These are phyloP conservation scores for Helminthosporium solani DNA, from an alignment of 2,329 filamentous ascomycete genomes.

Conservation along the genomic window DNA sequence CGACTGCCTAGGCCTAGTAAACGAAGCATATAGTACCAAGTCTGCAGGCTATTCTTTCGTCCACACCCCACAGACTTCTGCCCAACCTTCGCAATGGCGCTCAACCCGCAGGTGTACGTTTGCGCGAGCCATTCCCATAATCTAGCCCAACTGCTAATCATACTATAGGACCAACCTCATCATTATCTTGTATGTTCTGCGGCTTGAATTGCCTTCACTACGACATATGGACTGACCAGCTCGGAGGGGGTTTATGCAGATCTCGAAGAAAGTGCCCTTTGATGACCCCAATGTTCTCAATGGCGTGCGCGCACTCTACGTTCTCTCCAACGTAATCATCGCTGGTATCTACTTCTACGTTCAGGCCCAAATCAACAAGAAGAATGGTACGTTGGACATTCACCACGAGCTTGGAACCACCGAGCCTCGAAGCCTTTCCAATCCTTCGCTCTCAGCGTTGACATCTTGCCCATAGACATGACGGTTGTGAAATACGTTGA, in stretches of 20 bases:
- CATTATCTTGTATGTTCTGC: constrained; percentile 37
- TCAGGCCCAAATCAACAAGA: constrained; percentile 83
- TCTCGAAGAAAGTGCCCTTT: constrained; percentile 92
- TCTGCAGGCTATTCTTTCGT: constrained; percentile 2
- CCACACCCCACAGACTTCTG: background rate
- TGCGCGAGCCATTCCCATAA: background rate
- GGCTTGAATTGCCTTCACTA: background rate
- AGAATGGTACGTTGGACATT: constrained; percentile 73
- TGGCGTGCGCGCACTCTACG: constrained; percentile 63
- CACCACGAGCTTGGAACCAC: no score
- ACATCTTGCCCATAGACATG: constrained; percentile 64
- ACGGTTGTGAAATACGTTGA: constrained; percentile 99
- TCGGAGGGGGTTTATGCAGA: constrained; percentile 81
- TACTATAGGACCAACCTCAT: constrained; percentile 39
- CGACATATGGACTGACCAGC: constrained; percentile 11
- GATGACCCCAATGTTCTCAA: constrained; percentile 76
- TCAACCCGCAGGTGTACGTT: constrained; percentile 42
- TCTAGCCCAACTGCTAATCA: constrained; percentile 21
- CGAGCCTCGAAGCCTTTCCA: no score
- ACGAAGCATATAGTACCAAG: constrained; percentile 1
- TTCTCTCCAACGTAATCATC: constrained; percentile 80
- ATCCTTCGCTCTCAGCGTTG: constrained; percentile 9
- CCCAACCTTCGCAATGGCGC: constrained; percentile 31
- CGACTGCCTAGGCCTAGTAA: constrained; percentile 8
- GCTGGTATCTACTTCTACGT: constrained; percentile 81